Base-by-base conservation (phyloP, 176 grass and related monocot species). In the Puya raimondii region DNA sequence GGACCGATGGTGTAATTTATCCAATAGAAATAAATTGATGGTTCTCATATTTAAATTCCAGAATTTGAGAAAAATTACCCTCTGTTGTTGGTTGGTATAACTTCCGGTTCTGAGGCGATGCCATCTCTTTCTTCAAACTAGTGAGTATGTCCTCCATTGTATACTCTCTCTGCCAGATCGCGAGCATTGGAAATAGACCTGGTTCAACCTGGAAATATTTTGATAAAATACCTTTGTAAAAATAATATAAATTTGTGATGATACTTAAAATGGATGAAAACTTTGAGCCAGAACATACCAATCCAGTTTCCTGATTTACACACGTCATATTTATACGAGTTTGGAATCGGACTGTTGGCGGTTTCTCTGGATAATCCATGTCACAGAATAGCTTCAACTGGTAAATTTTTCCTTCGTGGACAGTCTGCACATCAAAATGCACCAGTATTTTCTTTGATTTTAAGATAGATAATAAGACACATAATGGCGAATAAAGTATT, bases 81-180 rank as follows among this genome's bases (percentile, higher is more conserved):
- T 42, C 33, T 7, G 33, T 42, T 42, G 33, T 42, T 42, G 92
- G 92, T 50, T 96, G 92, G 67, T 87, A 76, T 6, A 96, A 86
- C 57, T 85, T 96, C 29, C 86, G 78, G 72, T 96, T 96, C 69
- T 96, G 92, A 70, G 92, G 81, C 71, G 88, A 25, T 18, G 88
- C 87, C 92, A 91, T 96, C 67, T 87, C 88, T 79, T 82, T 96
- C 69, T 96, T 96, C 71, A 96, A 80, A 72, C 70, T 78, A 47
- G 63, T 79, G 27, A 96, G 66, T 57, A 96, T 82, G 68, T 96
- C 88, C 73, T 96, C 88, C 88, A 96, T 96, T 64, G 92, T 89
- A 76, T 87, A 64, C 68, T 91, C 88, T 67, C 88, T 91, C 67
- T 87, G 66, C 92, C 92, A 96, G 47, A 80, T 89, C 51, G 78